A percentile compares a stretch with the other conserved stretches of the same genome.
Evolutionary conservation across 2,329 filamentous ascomycete species (phyloP).

Genomic region (Tetracladium maxilliforme): DNA sequence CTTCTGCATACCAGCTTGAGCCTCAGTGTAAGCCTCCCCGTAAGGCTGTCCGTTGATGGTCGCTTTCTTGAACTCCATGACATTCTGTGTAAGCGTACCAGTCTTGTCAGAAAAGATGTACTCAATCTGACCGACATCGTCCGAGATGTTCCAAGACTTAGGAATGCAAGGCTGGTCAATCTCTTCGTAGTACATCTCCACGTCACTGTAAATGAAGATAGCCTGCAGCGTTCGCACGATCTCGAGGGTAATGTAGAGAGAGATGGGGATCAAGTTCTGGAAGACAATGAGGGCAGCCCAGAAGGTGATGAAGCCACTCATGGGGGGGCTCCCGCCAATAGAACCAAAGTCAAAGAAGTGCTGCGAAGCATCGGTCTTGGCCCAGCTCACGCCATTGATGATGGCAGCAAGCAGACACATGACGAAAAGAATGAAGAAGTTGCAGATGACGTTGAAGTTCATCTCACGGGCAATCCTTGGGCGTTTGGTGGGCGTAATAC

Average conservation of each 20-base stretch:
- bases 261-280: slow-evolving; percentile 97
- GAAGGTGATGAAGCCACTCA: slow-evolving; percentile 92
- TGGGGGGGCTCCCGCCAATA: slow-evolving; percentile 56
- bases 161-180: slow-evolving; percentile 92
- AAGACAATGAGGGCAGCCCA: slow-evolving; percentile 91
- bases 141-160: slow-evolving; percentile 98
- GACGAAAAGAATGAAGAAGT: slow-evolving; percentile 75
- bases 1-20: slow-evolving; percentile 90
- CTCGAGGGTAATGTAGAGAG: slow-evolving; percentile 92
- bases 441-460: slow-evolving; percentile 96
- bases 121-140: slow-evolving; percentile 94
- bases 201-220: slow-evolving; percentile 93
- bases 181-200: slow-evolving; percentile 92
- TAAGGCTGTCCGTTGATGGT: slow-evolving; percentile 94
- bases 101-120: slow-evolving; percentile 98
- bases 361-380: slow-evolving; percentile 56
- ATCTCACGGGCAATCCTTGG: slow-evolving; percentile 82
- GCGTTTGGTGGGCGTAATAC: slow-evolving; percentile 87
- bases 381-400: slow-evolving; percentile 74
- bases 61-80: slow-evolving; percentile 99
- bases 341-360: slow-evolving; percentile 76
- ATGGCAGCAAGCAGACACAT: slow-evolving; percentile 84
- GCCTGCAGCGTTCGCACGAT: slow-evolving; percentile 88
- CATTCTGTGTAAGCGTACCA: slow-evolving; percentile 78
- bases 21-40: slow-evolving; percentile 95